Evolutionary conservation across 306 rosid species (phyloP).

Genomic region (Adenanthera pavonina): DNA sequence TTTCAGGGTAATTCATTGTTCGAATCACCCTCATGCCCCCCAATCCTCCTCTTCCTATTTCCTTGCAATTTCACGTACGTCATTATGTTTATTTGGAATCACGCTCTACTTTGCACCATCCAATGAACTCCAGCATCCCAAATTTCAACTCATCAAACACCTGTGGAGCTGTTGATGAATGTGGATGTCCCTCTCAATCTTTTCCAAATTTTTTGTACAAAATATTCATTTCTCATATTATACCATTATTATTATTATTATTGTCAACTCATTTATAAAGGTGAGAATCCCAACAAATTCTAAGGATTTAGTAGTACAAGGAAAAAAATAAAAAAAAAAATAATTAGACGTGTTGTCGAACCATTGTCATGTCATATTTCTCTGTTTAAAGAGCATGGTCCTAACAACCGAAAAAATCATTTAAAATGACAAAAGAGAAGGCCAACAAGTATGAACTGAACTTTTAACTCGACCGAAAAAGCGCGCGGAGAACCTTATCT

Average conservation of each 20-base stretch:
- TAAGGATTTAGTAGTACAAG: background rate
- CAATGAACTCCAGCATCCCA: background rate
- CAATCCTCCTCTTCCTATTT: constrained; percentile 10
- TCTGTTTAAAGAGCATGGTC: background rate
- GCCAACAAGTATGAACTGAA: constrained; percentile 3
- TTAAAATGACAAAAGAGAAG: background rate
- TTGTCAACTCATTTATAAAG: too few relatives aligned
- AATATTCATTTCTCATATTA: too few relatives aligned
- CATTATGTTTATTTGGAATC: background rate
- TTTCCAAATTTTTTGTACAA: background rate
- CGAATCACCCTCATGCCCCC: background rate
- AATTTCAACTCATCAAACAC: background rate
- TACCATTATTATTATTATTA: background rate
- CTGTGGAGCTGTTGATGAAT: background rate
- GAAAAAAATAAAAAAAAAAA: background rate
- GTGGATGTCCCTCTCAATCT: background rate
- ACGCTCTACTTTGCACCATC: background rate
- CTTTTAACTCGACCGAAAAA: background rate
- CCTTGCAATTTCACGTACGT: constrained; percentile 41
- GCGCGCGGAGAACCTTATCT: constrained; percentile 21
- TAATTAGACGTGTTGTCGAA: background rate
- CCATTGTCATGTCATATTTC: background rate
- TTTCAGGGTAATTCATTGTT: background rate
- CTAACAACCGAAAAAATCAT: background rate
- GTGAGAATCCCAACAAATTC: background rate